A percentile compares a stretch with the other conserved stretches of the same genome.
phyloP scores from a whole-genome alignment of 495 filamentous ascomycete species.

The Podospora pseudoanserina region DNA sequence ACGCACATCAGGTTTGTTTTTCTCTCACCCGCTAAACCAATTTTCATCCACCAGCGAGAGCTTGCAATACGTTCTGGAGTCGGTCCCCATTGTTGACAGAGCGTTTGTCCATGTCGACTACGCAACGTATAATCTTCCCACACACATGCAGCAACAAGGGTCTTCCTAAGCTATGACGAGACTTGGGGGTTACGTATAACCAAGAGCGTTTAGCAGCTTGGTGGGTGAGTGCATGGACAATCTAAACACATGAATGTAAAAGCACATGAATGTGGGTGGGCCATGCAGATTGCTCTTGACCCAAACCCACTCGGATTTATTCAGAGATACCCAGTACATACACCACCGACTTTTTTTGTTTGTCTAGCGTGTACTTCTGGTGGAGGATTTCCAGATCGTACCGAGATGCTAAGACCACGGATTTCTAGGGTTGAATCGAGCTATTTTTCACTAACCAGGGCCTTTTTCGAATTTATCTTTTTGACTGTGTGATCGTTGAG shows the following conservation, averaged over 20 bases:
- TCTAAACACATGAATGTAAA: too few relatives aligned
- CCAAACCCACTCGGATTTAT: neutral
- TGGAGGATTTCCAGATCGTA: too few relatives aligned
- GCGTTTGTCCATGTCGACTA: slow-evolving; percentile 82
- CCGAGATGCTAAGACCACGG: too few relatives aligned
- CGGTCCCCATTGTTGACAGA: slow-evolving; percentile 68
- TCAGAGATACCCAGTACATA: neutral
- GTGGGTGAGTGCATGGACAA: neutral
- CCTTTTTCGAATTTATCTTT: too few relatives aligned
- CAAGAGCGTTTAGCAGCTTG: neutral
- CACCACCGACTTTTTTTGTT: neutral
- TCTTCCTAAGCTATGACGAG: neutral
- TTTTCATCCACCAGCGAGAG: slow-evolving; percentile 54
- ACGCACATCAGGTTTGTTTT: neutral
- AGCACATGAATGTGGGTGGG: too few relatives aligned
- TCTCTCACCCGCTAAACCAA: neutral
- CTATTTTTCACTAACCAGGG: too few relatives aligned
- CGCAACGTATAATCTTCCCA: slow-evolving; percentile 74
- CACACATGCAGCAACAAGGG: slow-evolving; percentile 75
- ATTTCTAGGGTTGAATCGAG: too few relatives aligned
- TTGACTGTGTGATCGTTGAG: too few relatives aligned
- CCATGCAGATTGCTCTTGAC: neutral
- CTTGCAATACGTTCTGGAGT: slow-evolving; percentile 86
- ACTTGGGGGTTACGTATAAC: neutral
- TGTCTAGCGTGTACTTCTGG: too few relatives aligned